Base-by-base conservation (phyloP, 805 yeast species). In the Sugiyamaella smithiae region DNA sequence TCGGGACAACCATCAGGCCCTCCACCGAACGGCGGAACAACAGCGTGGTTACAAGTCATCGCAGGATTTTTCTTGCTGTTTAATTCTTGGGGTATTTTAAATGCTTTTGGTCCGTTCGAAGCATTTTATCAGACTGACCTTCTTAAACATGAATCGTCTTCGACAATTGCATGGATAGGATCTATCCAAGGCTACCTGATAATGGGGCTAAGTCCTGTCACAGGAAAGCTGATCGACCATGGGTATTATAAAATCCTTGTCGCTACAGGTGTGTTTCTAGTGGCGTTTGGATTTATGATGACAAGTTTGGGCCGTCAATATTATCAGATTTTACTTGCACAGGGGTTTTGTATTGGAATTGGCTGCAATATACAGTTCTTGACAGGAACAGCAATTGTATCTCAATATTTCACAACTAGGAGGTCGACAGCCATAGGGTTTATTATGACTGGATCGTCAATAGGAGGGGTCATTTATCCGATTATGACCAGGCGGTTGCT, bases 271-370 rank as follows among this genome's bases (percentile, higher is more conserved):
- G 50, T 63, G 1, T 42, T 57, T 8, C 26, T 65, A 23, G 40
- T 56, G n/a, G 51, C 58, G 5, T 54, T 59, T 14, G 66, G 65
- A 0, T 49, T 65, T 40, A 64, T 67, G 67, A 60, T 65, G 56
- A 54, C 65, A 5, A 58, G 65, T 5, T 46, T 66, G 35, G 70
- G 76, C 41, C 60, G 62, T 2, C 58, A 67, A 12, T 66, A 72
- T 9, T 75, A 70, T 59, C 84, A 80, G 50, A 72, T 81, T 49
- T 65, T 81, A 31, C 59, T 80, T 6, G 69, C 78, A 9, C 79
- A 77, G 62, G 76, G 84, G 16, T 57, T 76, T 7, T 72, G 77
- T 6, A 58, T 72, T 35, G 78, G 79, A 0, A 49, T 75, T 1
- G 81, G 80, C 1, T 62, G 67, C 14, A 67, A 73, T 3, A 50